Conservation (phyloP, 768 basidiomycete genomes). For the Pleurotus eryngii region DNA sequence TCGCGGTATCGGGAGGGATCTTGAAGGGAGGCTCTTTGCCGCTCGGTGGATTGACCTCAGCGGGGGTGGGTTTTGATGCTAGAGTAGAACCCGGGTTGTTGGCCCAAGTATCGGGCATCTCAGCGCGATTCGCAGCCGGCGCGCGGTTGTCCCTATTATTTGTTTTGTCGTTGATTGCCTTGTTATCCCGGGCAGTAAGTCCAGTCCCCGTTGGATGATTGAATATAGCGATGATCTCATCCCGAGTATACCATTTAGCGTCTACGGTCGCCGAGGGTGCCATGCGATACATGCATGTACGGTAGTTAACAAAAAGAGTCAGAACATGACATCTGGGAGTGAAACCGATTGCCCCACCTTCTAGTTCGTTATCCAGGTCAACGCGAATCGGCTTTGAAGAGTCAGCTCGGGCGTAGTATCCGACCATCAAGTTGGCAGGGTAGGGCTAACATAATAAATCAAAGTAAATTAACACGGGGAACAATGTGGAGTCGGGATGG, state of each 20-base stretch:
- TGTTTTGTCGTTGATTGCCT: conserved; percentile 39
- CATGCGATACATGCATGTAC: not conserved
- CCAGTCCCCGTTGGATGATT: conserved; percentile 48
- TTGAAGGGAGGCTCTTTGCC: conserved; percentile 54
- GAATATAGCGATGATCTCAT: conserved; percentile 65
- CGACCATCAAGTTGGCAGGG: conserved; percentile 88
- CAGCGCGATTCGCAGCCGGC: not conserved
- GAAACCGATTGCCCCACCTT: conserved; percentile 46
- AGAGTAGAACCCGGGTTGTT: conserved; percentile 11
- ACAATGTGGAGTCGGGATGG: not conserved
- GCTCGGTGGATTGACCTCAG: conserved; percentile 13
- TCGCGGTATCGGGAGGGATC: conserved; percentile 73
- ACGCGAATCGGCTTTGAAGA: conserved; percentile 68
- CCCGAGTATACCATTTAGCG: conserved; percentile 84
- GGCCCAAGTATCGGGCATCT: not conserved
- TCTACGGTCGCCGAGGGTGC: conserved; percentile 45
- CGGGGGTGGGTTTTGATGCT: conserved; percentile 14
- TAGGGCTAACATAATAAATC: conserved; percentile 59
- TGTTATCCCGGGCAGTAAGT: conserved; percentile 47
- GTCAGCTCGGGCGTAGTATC: conserved; percentile 81
- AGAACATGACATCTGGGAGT: not conserved
- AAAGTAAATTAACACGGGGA: not conserved
- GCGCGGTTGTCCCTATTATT: conserved; percentile 30
- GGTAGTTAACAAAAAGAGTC: not conserved
- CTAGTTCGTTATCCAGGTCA: conserved; percentile 95